phyloP scores from a whole-genome alignment of 371 early-diverging fungal genomes.

The Rhizopus microsporus region DNA sequence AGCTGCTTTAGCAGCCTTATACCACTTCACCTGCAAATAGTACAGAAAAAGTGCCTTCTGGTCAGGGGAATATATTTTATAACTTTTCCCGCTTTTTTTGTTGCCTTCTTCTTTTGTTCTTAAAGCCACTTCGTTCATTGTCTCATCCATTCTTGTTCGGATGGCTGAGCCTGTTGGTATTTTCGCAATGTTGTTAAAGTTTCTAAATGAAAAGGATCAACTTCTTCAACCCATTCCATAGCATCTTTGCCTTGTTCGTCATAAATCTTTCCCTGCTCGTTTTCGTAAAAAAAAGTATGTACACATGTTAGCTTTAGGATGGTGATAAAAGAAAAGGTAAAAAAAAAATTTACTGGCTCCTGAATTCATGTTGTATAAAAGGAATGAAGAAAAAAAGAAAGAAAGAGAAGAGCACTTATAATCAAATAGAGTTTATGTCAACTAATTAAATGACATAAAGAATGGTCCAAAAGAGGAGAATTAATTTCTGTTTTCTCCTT shows the following conservation, averaged over 20 bases:
- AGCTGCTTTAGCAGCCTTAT: slow-evolving; percentile 14
- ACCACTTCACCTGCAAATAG: slow-evolving; percentile 9
- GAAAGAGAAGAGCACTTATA: too few relatives aligned
- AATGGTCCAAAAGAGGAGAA: too few relatives aligned
- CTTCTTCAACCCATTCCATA: slow-evolving; percentile 11
- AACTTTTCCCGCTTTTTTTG: not conserved
- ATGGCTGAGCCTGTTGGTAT: slow-evolving; percentile 16
- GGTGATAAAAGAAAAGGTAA: slow-evolving; percentile 3
- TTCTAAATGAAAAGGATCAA: not conserved
- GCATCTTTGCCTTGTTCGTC: slow-evolving; percentile 11
- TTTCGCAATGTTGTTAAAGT: slow-evolving; percentile 12
- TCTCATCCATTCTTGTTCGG: slow-evolving; percentile 16
- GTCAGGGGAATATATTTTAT: slow-evolving; percentile 13
- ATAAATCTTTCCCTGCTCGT: slow-evolving; percentile 6
- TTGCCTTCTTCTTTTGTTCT: not conserved
- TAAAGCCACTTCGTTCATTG: slow-evolving; percentile 11
- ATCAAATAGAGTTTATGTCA: too few relatives aligned
- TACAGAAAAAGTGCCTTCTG: slow-evolving; percentile 9
- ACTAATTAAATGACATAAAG: too few relatives aligned
- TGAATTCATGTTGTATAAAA: not conserved
- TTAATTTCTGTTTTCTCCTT: too few relatives aligned
- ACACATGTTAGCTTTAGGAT: too few relatives aligned
- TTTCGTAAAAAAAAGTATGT: slow-evolving; percentile 3
- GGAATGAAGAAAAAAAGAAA: too few relatives aligned
- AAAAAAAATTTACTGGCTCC: not conserved